phyloP scores from a whole-genome alignment of 139 green algal species.

The Chlorella sp. region DNA sequence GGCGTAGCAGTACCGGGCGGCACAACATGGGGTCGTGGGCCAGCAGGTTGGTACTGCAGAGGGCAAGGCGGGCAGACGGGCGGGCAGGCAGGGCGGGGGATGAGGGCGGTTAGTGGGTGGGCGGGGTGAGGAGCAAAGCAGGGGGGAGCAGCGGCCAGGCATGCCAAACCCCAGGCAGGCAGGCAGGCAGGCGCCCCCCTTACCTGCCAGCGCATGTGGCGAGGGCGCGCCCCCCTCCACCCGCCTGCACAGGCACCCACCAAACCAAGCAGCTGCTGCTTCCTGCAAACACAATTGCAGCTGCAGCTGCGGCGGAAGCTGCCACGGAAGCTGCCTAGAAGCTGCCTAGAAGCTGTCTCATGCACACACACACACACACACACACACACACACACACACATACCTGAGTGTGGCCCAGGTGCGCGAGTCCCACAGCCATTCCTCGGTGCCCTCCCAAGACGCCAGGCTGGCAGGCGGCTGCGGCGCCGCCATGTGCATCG shows the following conservation, averaged over 20 bases:
- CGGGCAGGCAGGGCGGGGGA: not conserved
- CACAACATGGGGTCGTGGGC: conserved; percentile 36
- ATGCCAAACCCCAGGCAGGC: not conserved
- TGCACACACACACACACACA: not conserved
- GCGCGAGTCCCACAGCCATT: conserved; percentile 32
- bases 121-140: not conserved
- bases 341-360: too few species aligned
- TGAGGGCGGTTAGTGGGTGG: not conserved
- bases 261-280: too few species aligned
- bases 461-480: not conserved
- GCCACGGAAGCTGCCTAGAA: too few species aligned
- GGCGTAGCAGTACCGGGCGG: conserved; percentile 31
- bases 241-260: not conserved
- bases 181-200: not conserved
- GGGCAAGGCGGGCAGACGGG: not conserved
- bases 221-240: not conserved
- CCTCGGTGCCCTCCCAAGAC: conserved; percentile 15
- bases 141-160: not conserved
- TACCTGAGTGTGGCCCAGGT: conserved; percentile 30
- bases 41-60: conserved; percentile 26
- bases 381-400: not conserved
- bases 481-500: conserved; percentile 1
- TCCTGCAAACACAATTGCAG: too few species aligned
- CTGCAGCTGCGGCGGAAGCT: too few species aligned
- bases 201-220: too few species aligned